Evolutionary conservation across 371 early-diverging fungal genomes (phyloP).

Genomic region (Phascolomyces articulosus): DNA sequence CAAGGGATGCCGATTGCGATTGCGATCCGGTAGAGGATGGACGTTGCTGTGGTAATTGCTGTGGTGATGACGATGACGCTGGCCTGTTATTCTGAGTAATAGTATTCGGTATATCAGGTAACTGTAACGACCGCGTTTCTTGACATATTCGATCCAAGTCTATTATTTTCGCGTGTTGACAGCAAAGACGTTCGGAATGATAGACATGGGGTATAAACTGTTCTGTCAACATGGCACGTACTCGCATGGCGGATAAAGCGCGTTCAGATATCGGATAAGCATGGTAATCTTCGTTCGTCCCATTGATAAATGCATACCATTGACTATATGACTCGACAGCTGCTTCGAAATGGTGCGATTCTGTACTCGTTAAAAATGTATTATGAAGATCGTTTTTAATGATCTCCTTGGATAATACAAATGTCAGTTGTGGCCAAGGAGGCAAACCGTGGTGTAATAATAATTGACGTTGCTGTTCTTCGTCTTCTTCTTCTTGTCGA

Average conservation of each 20-base stretch:
- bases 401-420: conserved; percentile 32
- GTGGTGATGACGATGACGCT: neutral
- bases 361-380: conserved; percentile 24
- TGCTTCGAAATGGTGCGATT: conserved; percentile 44
- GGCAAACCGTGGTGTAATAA: conserved; percentile 6
- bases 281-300: conserved; percentile 9
- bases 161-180: conserved; percentile 27
- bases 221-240: conserved; percentile 76
- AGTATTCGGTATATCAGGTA: conserved; percentile 10
- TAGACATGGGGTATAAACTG: conserved; percentile 65
- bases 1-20: neutral
- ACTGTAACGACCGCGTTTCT: conserved; percentile 6
- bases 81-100: neutral
- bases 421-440: conserved; percentile 34
- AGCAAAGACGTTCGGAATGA: conserved; percentile 38
- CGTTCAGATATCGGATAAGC: conserved; percentile 20
- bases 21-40: too few relatives aligned
- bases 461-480: too few relatives aligned
- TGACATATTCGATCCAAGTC: conserved; percentile 19
- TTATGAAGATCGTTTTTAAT: conserved; percentile 26
- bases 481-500: neutral
- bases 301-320: conserved; percentile 57
- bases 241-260: conserved; percentile 56
- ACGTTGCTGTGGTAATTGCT: neutral
- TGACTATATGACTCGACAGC: conserved; percentile 41